phyloP scores from a whole-genome alignment of 1,139 yeast species.

The Diutina pseudorugosa region DNA sequence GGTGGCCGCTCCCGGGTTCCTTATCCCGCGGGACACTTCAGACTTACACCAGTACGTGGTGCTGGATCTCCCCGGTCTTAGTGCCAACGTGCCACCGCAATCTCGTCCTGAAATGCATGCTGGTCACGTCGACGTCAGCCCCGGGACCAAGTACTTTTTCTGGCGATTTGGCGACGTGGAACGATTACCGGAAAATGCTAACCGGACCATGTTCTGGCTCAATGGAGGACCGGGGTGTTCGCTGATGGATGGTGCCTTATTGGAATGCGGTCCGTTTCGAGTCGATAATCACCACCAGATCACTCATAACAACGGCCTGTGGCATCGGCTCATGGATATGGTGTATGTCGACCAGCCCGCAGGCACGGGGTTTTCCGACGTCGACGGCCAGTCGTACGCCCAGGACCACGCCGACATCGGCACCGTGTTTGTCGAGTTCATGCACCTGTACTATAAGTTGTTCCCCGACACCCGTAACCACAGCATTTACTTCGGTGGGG shows the following conservation, averaged over 20 bases:
- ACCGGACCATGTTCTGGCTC: slow-evolving; percentile 64
- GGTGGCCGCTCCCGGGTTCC: not conserved
- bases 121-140: slow-evolving; percentile 52
- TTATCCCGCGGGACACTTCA: not conserved
- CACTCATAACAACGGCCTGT: slow-evolving; percentile 58
- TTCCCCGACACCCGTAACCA: slow-evolving; percentile 65
- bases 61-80: slow-evolving; percentile 29
- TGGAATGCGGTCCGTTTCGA: slow-evolving; percentile 88
- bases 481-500: slow-evolving; percentile 79
- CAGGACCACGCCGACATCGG: slow-evolving; percentile 49
- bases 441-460: slow-evolving; percentile 51
- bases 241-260: slow-evolving; percentile 91
- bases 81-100: slow-evolving; percentile 17
- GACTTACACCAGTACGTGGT: slow-evolving; percentile 15
- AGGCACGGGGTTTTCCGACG: slow-evolving; percentile 81
- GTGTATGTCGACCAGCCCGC: slow-evolving; percentile 90
- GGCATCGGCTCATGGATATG: slow-evolving; percentile 74
- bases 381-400: slow-evolving; percentile 33
- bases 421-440: slow-evolving; percentile 48
- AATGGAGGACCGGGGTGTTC: slow-evolving; percentile 99
- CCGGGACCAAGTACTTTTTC: slow-evolving; percentile 60
- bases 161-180: slow-evolving; percentile 39
- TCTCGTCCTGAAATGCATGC: slow-evolving; percentile 50
- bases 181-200: slow-evolving; percentile 4
- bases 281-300: slow-evolving; percentile 34